A percentile compares a stretch with the other conserved stretches of the same genome.
Conservation (phyloP, 306 rosid genomes). For the Castanea sativa region DNA sequence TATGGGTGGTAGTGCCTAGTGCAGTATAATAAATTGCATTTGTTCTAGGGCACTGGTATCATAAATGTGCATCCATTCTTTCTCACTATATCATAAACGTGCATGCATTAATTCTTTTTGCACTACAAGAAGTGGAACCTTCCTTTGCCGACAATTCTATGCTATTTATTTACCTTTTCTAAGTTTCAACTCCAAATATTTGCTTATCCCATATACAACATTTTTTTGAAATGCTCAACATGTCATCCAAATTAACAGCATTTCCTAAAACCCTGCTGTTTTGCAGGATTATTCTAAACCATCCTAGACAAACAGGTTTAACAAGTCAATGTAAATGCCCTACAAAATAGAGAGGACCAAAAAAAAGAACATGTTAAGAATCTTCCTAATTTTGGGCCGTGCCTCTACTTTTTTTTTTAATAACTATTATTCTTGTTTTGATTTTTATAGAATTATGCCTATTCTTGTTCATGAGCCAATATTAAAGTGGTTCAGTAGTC, state of each 20-base stretch:
- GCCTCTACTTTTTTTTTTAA: neutral
- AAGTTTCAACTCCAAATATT: neutral
- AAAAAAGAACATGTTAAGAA: too few relatives aligned
- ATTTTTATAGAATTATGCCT: neutral
- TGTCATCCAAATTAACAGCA: slow-evolving; percentile 26
- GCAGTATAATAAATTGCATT: slow-evolving; percentile 26
- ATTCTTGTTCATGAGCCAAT: neutral
- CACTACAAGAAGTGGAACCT: slow-evolving; percentile 22
- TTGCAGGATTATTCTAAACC: slow-evolving; percentile 15
- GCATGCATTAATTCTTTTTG: slow-evolving; percentile 19
- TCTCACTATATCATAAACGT: slow-evolving; percentile 24
- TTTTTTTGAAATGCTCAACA: slow-evolving; percentile 27
- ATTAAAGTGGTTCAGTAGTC: neutral
- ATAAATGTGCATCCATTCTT: slow-evolving; percentile 33
- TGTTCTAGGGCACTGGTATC: slow-evolving; percentile 14
- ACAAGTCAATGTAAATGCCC: slow-evolving; percentile 24
- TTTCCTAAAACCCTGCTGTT: slow-evolving; percentile 19
- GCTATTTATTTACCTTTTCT: neutral
- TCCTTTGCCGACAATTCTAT: slow-evolving; percentile 56
- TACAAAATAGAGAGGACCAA: too few relatives aligned
- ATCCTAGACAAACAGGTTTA: neutral
- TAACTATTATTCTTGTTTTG: neutral
- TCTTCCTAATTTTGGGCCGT: neutral
- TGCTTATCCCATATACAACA: neutral
- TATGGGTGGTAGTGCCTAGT: neutral